Evolutionary conservation across 352 stramenopile genomes (phyloP), one percentile per base, ranked within the genome.

Genomic region (Globisporangium solare): DNA sequence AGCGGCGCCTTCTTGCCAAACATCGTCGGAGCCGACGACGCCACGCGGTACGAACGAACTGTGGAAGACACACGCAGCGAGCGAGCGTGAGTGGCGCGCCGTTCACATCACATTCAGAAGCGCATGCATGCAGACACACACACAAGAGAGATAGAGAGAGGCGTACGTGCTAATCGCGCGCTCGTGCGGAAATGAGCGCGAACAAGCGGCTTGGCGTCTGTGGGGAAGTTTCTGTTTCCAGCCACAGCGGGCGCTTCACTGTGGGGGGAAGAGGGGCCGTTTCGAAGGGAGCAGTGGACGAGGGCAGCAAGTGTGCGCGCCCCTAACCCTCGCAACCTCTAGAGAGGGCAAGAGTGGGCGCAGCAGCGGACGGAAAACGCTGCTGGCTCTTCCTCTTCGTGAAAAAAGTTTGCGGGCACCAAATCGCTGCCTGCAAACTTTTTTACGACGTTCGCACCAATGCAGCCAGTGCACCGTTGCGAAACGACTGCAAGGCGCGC

Each of bases 1-100:
- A 74, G 56, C n/a, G 67, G 64, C 48, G 66, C 50, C n/a, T 69
- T 67, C 67, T 83, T 82, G 59, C 64, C 64, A 41, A 87, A 88
- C 75, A 88, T 89, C 15, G 24, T 12, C n/a, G n/a, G 22, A 35
- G 21, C 47, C 20, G 12, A 24, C 27, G 13, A 53, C 35, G 11
- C 22, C 10, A 6, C 27, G 27, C n/a, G 40, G 49, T 18, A 56
- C 50, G 27, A 15, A n/a, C 12, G 50, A 35, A 27, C 13, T 47
- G n/a, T n/a, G n/a, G n/a, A n/a, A n/a, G 24, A 45, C 24, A 45
- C 32, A 55, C 13, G 46, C 24, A 57, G 51, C 22, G 51, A 46
- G 12, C 10, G 37, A 31, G 21, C 24, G n/a, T 27, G 2, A n/a
- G n/a, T n/a, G n/a, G n/a, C n/a, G n/a, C n/a, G n/a, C n/a, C n/a